Conservation (phyloP, 371 early-diverging fungal genomes). For the Apophysomyces ossiformis region DNA sequence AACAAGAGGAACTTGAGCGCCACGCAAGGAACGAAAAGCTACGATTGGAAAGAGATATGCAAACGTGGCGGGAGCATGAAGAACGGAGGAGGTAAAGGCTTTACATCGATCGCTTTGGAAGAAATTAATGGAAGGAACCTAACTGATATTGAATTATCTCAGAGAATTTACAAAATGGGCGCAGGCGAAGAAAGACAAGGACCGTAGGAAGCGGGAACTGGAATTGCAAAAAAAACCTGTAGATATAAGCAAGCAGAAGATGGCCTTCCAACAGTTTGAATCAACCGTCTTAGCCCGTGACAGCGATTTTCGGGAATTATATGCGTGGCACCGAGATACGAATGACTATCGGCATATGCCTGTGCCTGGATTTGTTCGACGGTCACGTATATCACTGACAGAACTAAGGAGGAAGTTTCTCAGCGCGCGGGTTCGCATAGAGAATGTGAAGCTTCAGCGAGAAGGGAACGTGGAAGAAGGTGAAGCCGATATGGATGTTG, state of each 20-base stretch:
- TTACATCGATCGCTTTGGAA: neutral
- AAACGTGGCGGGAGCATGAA: conserved; percentile 12
- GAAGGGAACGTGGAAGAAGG: conserved; percentile 20
- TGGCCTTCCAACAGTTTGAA: conserved; percentile 33
- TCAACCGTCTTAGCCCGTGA: conserved; percentile 22
- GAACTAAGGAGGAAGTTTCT: conserved; percentile 26
- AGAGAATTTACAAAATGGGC: conserved; percentile 10
- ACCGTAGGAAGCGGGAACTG: conserved; percentile 12
- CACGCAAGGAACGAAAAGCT: conserved; percentile 11
- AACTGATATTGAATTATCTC: neutral
- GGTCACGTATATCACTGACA: conserved; percentile 23
- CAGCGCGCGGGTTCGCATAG: conserved; percentile 28
- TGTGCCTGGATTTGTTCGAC: conserved; percentile 37
- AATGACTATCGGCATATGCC: conserved; percentile 42
- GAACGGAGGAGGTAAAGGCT: conserved; percentile 12
- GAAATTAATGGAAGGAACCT: neutral
- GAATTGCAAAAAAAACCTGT: conserved; percentile 18
- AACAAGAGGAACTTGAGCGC: conserved; percentile 24
- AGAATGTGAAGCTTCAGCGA: conserved; percentile 18
- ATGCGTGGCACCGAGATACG: conserved; percentile 37
- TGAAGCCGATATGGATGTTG: conserved; percentile 41
- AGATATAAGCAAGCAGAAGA: conserved; percentile 47
- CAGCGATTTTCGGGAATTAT: conserved; percentile 37
- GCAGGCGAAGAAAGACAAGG: conserved; percentile 20
- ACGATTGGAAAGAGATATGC: conserved; percentile 6